phyloP scores from a whole-genome alignment of 2,329 filamentous ascomycete genomes.

The Paraconiothyrium sp. region DNA sequence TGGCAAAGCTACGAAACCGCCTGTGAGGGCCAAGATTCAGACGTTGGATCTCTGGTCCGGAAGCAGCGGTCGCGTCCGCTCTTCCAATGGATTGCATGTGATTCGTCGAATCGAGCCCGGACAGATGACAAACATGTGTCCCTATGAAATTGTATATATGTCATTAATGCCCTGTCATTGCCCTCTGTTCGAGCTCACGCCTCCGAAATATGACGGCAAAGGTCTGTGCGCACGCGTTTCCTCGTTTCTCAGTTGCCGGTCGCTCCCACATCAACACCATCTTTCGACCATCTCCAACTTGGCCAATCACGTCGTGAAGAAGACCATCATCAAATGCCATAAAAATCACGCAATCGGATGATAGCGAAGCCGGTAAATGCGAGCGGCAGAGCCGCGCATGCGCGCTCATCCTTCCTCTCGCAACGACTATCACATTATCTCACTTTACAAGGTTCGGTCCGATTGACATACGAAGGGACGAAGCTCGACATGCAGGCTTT shows the following conservation, averaged over 20 bases:
- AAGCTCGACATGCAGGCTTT: conserved; percentile 17
- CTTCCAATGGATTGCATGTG: background rate
- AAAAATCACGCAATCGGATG: background rate
- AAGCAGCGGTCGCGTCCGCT: conserved; percentile 20
- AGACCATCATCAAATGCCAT: background rate
- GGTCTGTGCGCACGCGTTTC: background rate
- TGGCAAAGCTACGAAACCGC: conserved; percentile 53
- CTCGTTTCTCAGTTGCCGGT: background rate
- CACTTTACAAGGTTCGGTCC: conserved; percentile 28
- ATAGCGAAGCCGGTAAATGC: background rate
- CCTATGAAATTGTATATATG: background rate
- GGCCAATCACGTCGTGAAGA: background rate
- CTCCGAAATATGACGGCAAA: background rate
- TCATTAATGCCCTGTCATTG: background rate
- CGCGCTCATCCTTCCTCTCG: background rate
- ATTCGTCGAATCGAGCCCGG: background rate
- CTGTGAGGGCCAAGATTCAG: conserved; percentile 60
- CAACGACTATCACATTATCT: conserved; percentile 4
- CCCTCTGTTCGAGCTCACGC: too few relatives aligned
- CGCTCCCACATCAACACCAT: too few relatives aligned
- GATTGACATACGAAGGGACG: conserved; percentile 12
- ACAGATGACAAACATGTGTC: too few relatives aligned
- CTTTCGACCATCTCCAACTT: background rate
- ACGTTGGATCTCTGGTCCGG: conserved; percentile 11
- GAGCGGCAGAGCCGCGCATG: background rate